Base-by-base conservation (phyloP, 2,329 filamentous ascomycete genomes). In the Sordariomycetes sp. region DNA sequence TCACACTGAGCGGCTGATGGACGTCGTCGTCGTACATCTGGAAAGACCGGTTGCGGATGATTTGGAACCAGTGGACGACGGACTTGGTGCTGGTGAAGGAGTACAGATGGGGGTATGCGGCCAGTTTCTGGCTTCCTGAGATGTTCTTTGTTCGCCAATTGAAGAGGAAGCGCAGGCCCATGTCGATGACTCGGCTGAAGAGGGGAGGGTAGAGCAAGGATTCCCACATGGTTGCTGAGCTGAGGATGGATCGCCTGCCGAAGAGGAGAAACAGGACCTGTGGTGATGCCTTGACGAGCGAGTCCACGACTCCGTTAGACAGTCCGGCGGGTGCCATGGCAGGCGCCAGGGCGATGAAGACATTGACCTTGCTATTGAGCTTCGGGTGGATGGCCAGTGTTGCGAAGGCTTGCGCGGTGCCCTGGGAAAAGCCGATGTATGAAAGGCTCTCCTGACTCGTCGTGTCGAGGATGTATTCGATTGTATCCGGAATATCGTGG, bases 51-150 rank as follows among this genome's bases (percentile, higher is more conserved):
- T 90, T 95, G 43, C 92, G 82, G 48, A 98, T 98, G 53, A 98
- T 95, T 54, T 98, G 92, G 56, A 98, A 98, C 92, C 92, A 98
- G 54, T 98, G 92, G 0, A 98, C 92, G 8, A 98, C 87, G 15
- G 82, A 88, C 61, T 98, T 98, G 37, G 87, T 94, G 54, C 86
- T 94, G 0, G 90, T 95, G 55, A 90, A 96, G 1, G 88, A 95
- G 63, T 94, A 98, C 0, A 98, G 65, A 61, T 98, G 92, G 8
- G 90, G 82, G 54, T 98, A 98, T 2, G 87, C 87, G 3, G 92
- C 92, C 14, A 98, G 74, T 53, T 98, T 98, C 58, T 98, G 92
- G 37, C 82, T 79, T 1, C 76, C 63, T 8, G 77, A 77, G 41
- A 98, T 95, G 54, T 96, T 98, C 38, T 68, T 66, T 4, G 82